phyloP scores from a whole-genome alignment of 495 filamentous ascomycete genomes.

The Peziza echinospora region DNA sequence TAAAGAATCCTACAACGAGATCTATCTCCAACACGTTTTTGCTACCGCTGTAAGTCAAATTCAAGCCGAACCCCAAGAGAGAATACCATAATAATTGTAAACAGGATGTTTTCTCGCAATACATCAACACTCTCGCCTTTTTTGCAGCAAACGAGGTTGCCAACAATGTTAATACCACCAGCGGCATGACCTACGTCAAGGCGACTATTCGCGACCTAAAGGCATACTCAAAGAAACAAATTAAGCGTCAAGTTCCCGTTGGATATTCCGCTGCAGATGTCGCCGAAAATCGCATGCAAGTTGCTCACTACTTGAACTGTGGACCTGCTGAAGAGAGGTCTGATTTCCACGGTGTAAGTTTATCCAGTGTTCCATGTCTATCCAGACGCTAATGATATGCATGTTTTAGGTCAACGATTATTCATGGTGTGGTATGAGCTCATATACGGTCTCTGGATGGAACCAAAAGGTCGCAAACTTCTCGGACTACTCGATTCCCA shows the following conservation, averaged over 20 bases:
- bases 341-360: constrained; percentile 94
- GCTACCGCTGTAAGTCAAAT: too few species aligned
- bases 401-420: constrained; percentile 48
- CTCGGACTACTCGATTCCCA: constrained; percentile 69
- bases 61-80: too few species aligned
- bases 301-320: constrained; percentile 88
- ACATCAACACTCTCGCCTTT: constrained; percentile 79
- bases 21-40: constrained; percentile 83
- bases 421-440: constrained; percentile 79
- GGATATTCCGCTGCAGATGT: constrained; percentile 87
- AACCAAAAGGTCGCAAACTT: constrained; percentile 79
- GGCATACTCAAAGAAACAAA: constrained; percentile 54
- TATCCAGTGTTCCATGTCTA: not conserved
- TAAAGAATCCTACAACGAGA: constrained; percentile 62
- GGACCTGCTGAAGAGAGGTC: constrained; percentile 53
- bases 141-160: constrained; percentile 96
- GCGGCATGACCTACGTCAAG: constrained; percentile 71
- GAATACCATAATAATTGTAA: too few species aligned
- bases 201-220: constrained; percentile 82
- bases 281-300: constrained; percentile 64
- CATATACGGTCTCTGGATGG: constrained; percentile 60
- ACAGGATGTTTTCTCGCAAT: constrained; percentile 71
- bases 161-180: constrained; percentile 57
- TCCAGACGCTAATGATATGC: not conserved
- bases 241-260: constrained; percentile 62